Conservation (phyloP, 2,329 filamentous ascomycete species). For the Ustulina deusta region DNA sequence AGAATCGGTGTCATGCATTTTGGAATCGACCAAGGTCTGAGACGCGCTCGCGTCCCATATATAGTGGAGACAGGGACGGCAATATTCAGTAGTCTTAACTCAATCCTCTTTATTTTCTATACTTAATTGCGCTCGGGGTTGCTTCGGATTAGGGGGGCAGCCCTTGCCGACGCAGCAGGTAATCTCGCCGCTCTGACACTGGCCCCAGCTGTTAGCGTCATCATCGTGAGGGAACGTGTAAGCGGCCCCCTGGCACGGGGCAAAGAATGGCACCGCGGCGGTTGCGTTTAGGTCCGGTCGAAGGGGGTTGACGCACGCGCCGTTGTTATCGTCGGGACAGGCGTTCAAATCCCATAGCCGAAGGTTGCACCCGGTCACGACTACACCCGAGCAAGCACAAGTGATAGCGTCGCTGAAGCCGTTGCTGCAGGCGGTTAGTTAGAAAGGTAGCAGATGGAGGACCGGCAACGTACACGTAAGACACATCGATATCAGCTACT, state of each 20-base stretch:
- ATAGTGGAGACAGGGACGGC: no score
- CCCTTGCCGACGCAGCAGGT: not conserved
- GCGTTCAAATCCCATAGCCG: not conserved
- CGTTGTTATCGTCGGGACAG: not conserved
- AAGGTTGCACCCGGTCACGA: not conserved
- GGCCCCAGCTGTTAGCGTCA: not conserved
- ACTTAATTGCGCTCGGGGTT: no score
- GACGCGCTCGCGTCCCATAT: no score
- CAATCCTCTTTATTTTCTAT: no score
- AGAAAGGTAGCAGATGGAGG: not conserved
- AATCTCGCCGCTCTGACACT: not conserved
- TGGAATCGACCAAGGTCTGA: no score
- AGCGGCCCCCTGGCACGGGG: not conserved
- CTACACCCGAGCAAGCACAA: not conserved
- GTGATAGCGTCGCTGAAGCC: not conserved
- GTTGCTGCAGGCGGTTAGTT: not conserved
- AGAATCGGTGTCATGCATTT: no score
- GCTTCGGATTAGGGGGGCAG: not conserved
- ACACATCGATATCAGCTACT: not conserved
- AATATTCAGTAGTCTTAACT: no score
- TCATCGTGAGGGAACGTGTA: not conserved
- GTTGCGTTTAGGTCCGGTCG: not conserved
- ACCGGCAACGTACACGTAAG: not conserved
- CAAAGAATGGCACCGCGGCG: not conserved
- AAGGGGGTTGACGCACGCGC: not conserved